Evolutionary conservation across 225 moss, liverwort and hornwort genomes (phyloP).

Genomic region (Polytrichum commune): DNA sequence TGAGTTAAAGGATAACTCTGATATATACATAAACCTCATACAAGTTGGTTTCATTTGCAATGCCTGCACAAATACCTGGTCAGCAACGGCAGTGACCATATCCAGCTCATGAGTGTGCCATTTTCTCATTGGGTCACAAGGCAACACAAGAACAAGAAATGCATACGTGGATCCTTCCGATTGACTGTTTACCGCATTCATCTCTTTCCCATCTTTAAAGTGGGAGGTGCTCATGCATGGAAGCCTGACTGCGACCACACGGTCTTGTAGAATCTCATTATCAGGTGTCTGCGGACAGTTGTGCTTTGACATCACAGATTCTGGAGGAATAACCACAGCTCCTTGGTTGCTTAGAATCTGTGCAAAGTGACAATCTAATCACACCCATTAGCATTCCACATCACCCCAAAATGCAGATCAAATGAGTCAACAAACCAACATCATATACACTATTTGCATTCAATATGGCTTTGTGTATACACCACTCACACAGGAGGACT

Average conservation of each 20-base stretch:
- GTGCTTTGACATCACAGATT: slow-evolving; percentile 47
- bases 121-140: slow-evolving; percentile 35
- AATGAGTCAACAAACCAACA: no score
- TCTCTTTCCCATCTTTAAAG: slow-evolving; percentile 36
- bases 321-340: slow-evolving; percentile 56
- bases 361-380: not conserved
- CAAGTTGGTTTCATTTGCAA: no score
- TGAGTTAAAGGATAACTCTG: no score
- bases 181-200: slow-evolving; percentile 18
- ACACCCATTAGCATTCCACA: not conserved
- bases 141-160: slow-evolving; percentile 63
- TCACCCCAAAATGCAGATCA: no score
- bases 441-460: no score
- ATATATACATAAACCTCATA: no score
- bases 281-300: slow-evolving; percentile 27
- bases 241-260: slow-evolving; percentile 75
- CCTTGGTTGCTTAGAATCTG: slow-evolving; percentile 51
- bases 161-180: slow-evolving; percentile 54
- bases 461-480: no score
- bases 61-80: slow-evolving; percentile 43
- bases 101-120: slow-evolving; percentile 75
- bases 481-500: no score
- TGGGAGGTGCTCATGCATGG: slow-evolving; percentile 68
- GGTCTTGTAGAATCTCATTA: slow-evolving; percentile 45
- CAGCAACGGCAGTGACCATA: slow-evolving; percentile 64